Evolutionary conservation across 2,329 filamentous ascomycete species (phyloP), one percentile per base, ranked within the genome.

Genomic region (Sarocladium kiliense): DNA sequence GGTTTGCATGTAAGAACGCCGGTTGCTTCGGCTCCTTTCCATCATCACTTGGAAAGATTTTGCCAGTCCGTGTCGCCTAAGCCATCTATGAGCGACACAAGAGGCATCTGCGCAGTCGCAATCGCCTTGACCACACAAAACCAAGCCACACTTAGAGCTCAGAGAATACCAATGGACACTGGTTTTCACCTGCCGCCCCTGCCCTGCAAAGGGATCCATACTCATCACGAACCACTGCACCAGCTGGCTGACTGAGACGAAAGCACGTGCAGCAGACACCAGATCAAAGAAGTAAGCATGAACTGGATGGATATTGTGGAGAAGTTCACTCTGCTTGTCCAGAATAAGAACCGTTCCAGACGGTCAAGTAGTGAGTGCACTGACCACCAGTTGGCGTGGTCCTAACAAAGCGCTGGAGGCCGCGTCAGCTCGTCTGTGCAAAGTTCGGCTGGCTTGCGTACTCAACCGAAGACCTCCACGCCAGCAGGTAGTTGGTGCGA

Each of bases 381-480:
- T 4, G 41, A 25, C 41, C 41, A 44, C 18, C 41, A 23, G 14
- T 18, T 44, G 41, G 41, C 10, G 41, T 44, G 41, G 11, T 44
- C 18, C 7, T 44, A 44, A 16, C 41, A 25, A 25, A 44, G 18
- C n/a, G 16, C 9, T 16, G 7, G 21, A 16, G 37, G 41, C 14
- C 41, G 41, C 41, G 41, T 44, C 41, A 44, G 41, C 41, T 44
- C 19, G 41, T 25, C 41, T 25, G 7, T 44, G 41, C 41, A 44
- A 44, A 44, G 11, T 44, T 44, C 41, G 41, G 41, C 41, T 12
- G 41, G 41, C 41, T 44, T 47, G 44, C 44, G 25, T 47, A 47
- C 23, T 47, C 23, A 30, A 30, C 44, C 44, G 44, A 21, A 39
- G 36, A 16, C 21, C 41, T 18, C 41, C 41, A 44, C 41, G 41